Evolutionary conservation across 306 rosid genomes (phyloP), one percentile per base, ranked within the genome.

Genomic region (Macrotyloma uniflorum): DNA sequence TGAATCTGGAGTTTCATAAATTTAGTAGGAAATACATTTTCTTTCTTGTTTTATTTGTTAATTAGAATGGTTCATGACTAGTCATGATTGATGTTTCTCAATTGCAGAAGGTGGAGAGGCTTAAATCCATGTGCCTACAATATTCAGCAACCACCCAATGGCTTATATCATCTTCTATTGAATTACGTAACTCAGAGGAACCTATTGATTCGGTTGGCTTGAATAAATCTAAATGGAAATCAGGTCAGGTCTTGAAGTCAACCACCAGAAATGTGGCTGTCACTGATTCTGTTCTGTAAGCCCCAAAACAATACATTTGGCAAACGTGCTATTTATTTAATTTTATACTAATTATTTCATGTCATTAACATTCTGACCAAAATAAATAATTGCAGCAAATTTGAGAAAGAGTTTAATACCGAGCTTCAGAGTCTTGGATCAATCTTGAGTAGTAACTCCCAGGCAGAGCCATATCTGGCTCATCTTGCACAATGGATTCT

Each of bases 101-200:
- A 70, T 54, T 85, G 91, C 97, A 94, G 98, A 94, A 92, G 70
- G 92, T 94, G 87, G 95, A 94, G 87, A 88, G 64, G 85, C 87
- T 94, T 66, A 89, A 92, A 78, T 86, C 90, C 46, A 87, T 94
- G 77, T 92, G 97, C 88, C 88, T 94, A 67, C 98, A 92, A 42
- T 94, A 90, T 79, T 93, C 97, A 26, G 94, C 98, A 35, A 91
- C 97, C 65, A 91, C 98, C 33, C 95, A 94, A 67, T 94, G 98
- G 97, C 83, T 94, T 76, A 87, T 94, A 54, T 83, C 93, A 65
- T 90, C 96, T 59, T 93, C 93, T 63, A 90, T 91, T 3, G 90
- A 84, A 57, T 82, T 85, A 46, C 83, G 83, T 40, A 80, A 66
- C 79, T 80, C 82, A 54, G 92, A 74, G 26, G 91, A 87, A 43